A percentile compares a stretch with the other conserved stretches of the same genome.
Evolutionary conservation across 75 land plant genomes (phyloP).

Genomic region (Chamaecyparis obtusa): DNA sequence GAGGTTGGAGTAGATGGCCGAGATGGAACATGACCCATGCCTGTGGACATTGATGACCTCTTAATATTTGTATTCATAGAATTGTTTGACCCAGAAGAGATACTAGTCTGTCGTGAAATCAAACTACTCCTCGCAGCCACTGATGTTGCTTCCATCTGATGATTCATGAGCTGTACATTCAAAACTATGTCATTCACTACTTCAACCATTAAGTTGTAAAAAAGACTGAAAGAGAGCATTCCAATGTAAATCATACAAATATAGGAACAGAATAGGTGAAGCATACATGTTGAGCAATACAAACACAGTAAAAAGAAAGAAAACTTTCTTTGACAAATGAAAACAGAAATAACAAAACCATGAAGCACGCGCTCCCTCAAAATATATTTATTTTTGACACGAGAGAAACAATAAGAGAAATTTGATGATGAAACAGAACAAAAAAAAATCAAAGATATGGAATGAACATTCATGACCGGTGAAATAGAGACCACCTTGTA

Average conservation of each 20-base stretch:
- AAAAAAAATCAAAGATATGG: not conserved
- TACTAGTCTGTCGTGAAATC: conserved; percentile 17
- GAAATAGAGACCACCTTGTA: not conserved
- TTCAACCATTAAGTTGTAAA: not conserved
- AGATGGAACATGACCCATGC: conserved; percentile 15
- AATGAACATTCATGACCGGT: not conserved
- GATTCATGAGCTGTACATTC: conserved; percentile 42
- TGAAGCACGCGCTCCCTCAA: not conserved
- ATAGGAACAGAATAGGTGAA: not conserved
- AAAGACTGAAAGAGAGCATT: not conserved
- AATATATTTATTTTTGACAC: not conserved
- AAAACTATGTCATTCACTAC: not conserved
- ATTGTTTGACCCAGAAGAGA: conserved; percentile 33
- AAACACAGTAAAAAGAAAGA: not conserved
- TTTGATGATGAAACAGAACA: conserved; percentile 1
- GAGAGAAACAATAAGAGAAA: not conserved
- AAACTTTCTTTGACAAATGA: not conserved
- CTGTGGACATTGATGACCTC: conserved; percentile 7
- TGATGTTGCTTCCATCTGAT: conserved; percentile 31
- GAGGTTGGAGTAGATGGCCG: conserved; percentile 16
- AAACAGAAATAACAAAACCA: not conserved
- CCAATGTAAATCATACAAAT: not conserved
- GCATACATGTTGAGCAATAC: not conserved
- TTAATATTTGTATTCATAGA: conserved; percentile 14
- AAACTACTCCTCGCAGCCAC: conserved; percentile 25